These are phyloP conservation scores for Vigna unguiculata DNA, from an alignment of 306 rosid species.

Conservation along the genomic window DNA sequence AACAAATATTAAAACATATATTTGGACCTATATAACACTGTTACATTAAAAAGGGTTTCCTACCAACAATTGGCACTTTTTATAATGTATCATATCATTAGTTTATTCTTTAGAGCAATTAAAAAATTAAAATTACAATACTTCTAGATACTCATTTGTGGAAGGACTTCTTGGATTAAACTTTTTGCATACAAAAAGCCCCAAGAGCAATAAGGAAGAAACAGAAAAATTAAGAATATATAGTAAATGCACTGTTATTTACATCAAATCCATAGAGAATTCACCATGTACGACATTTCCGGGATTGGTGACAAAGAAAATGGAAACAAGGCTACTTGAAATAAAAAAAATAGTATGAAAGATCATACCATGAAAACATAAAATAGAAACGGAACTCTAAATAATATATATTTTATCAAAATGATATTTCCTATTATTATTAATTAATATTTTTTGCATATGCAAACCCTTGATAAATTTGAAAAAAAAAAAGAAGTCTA, in stretches of 20 bases:
- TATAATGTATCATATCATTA: neutral
- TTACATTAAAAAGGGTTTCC: neutral
- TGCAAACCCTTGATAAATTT: neutral
- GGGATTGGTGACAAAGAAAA: conserved; percentile 7
- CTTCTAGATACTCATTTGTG: neutral
- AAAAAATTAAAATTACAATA: neutral
- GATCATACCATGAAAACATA: neutral
- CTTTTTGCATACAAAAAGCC: conserved; percentile 52
- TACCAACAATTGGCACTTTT: neutral
- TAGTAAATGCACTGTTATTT: conserved; percentile 2
- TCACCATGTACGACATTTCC: neutral
- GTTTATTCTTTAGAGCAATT: neutral
- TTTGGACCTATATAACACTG: neutral
- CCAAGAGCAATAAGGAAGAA: conserved; percentile 20
- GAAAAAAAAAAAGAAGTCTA: too few relatives aligned
- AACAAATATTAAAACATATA: too few relatives aligned
- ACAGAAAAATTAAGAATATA: conserved; percentile 3
- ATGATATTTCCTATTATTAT: neutral
- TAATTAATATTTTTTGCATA: conserved; percentile 12
- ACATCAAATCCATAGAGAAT: neutral
- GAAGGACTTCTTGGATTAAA: neutral
- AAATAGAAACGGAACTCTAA: conserved; percentile 18
- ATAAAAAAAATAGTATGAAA: conserved; percentile 16
- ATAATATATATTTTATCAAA: conserved; percentile 5
- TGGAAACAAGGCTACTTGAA: conserved; percentile 2